Base-by-base conservation (phyloP, 768 basidiomycete species). In the Suillus hirtellus region DNA sequence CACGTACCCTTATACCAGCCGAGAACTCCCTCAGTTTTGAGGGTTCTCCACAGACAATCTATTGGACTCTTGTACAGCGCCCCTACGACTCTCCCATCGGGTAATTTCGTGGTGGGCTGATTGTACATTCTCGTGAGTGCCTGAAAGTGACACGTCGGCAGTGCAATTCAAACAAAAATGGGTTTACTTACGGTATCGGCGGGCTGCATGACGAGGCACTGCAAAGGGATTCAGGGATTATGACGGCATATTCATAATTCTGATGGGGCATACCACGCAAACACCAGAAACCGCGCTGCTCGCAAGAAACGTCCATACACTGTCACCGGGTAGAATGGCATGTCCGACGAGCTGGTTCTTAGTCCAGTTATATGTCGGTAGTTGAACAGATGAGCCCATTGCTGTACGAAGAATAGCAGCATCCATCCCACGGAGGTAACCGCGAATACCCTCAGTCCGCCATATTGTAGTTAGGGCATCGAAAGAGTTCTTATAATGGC, bases 11-110 rank as follows among this genome's bases (percentile, higher is more conserved):
- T 98, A 80, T 99, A 99, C 91, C 90, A 93, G n/a, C 94, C 97
- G 27, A 85, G 80, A 11, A 95, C 77, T 38, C 97, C 97, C 78
- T 99, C 97, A 0, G 89, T 80, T 72, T 88, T 88, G 67, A 93
- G 84, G 0, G 97, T 99, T 81, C 97, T 98, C 93, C 92, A 96
- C 58, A 99, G 79, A 78, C 96, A 98, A 69, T 98, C 95, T 69
- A 98, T 88, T 4, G 96, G 96, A 71, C 91, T 95, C 74, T 84
- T 91, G 78, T 99, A 97, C 21, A 96, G 77, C 1, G 86, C 79
- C 14, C 95, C 96, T 65, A 86, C 84, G 35, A 85, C 72, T 68
- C 79, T 87, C 40, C 95, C 95, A 68, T 90, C 82, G 2, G 90
- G 87, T 43, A 87, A 81, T 52, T 78, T 78, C 67, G 81, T 81